phyloP scores from a whole-genome alignment of 768 basidiomycete genomes.

The Peribolospora baueri region DNA sequence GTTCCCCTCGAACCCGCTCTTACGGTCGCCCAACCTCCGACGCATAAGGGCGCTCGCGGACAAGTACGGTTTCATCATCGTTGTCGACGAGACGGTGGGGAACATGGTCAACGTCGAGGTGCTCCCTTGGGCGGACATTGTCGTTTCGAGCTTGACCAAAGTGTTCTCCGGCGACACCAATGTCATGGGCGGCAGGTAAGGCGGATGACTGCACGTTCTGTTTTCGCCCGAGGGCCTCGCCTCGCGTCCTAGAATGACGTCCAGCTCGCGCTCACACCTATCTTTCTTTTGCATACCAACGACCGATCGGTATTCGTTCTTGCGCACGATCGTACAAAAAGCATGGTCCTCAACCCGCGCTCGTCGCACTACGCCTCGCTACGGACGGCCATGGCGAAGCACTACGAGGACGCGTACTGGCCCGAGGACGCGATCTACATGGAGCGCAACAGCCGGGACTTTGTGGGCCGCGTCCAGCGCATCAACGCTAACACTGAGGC shows the following conservation, averaged over 20 bases:
- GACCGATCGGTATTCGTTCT: neutral
- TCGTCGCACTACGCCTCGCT: conserved; percentile 42
- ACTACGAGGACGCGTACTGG: conserved; percentile 68
- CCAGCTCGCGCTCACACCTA: neutral
- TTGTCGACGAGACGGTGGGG: conserved; percentile 85
- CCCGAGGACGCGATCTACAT: conserved; percentile 82
- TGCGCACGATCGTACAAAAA: conserved; percentile 16
- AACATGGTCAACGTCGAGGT: conserved; percentile 86
- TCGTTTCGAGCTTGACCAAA: conserved; percentile 78
- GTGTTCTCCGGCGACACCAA: conserved; percentile 85
- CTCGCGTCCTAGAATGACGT: too few relatives aligned
- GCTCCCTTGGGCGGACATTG: conserved; percentile 59
- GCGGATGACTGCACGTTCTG: conserved; percentile 2
- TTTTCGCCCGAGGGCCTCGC: neutral
- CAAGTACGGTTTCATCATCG: conserved; percentile 60
- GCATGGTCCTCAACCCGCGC: conserved; percentile 66
- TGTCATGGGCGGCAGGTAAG: conserved; percentile 91
- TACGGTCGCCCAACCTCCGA: conserved; percentile 57
- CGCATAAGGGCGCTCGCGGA: conserved; percentile 57
- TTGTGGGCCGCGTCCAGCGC: conserved; percentile 40
- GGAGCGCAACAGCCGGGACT: conserved; percentile 95
- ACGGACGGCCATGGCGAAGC: conserved; percentile 31
- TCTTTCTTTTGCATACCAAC: neutral
- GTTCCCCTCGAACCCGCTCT: conserved; percentile 82
- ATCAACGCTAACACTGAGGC: conserved; percentile 66